These are phyloP conservation scores for Quercus agrifolia DNA, from an alignment of 306 rosid species.

Conservation along the genomic window DNA sequence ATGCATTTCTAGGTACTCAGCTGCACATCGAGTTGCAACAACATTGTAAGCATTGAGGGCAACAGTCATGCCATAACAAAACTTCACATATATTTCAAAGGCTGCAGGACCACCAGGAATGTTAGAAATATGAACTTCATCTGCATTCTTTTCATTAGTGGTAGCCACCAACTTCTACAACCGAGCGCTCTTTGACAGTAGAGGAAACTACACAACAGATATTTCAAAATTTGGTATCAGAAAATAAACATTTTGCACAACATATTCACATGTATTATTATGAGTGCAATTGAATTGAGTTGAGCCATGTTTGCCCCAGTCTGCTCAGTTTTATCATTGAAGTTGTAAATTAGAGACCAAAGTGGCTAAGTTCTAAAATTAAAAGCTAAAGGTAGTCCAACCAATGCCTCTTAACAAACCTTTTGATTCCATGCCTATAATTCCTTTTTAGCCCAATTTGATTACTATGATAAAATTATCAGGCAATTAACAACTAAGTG, in stretches of 20 bases:
- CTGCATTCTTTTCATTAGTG: conserved; percentile 47
- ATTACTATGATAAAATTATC: too few relatives aligned
- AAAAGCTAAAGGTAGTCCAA: too few relatives aligned
- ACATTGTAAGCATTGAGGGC: conserved; percentile 92
- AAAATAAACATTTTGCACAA: conserved; percentile 2
- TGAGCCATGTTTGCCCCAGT: too few relatives aligned
- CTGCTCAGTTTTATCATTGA: too few relatives aligned
- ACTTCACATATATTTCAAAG: conserved; percentile 93
- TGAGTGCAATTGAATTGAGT: too few relatives aligned
- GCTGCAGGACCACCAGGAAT: conserved; percentile 87
- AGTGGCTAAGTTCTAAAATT: too few relatives aligned
- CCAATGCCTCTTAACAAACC: too few relatives aligned
- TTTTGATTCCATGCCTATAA: too few relatives aligned
- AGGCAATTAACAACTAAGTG: too few relatives aligned
- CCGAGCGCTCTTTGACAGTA: conserved; percentile 80
- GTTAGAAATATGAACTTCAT: conserved; percentile 67
- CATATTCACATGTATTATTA: background rate
- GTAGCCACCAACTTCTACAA: conserved; percentile 67
- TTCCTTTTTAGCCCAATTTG: too few relatives aligned
- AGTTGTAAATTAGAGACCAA: too few relatives aligned
- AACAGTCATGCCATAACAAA: conserved; percentile 94
- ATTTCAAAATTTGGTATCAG: conserved; percentile 21
- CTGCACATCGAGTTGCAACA: conserved; percentile 74
- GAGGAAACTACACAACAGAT: conserved; percentile 74
- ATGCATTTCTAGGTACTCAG: conserved; percentile 89